phyloP scores from a whole-genome alignment of 768 basidiomycete species.

The Mycena kentingensis region DNA sequence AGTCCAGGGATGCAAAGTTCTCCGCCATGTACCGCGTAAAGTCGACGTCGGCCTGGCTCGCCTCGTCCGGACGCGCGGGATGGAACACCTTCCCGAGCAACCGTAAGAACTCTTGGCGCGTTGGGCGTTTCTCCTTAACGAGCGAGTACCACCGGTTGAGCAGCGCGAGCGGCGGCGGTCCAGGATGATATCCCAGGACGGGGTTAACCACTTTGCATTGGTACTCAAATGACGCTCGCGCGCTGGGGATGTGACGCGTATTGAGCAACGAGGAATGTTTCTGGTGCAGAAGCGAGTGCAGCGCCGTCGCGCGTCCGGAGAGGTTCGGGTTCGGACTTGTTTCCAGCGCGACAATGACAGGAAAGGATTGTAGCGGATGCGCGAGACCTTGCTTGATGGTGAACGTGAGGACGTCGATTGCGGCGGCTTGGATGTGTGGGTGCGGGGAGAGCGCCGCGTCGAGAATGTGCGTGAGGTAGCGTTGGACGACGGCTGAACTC shows the following conservation, averaged over 20 bases:
- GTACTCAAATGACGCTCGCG: constrained; percentile 80
- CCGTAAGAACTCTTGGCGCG: constrained; percentile 86
- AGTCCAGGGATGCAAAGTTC: constrained; percentile 89
- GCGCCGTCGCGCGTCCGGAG: constrained; percentile 72
- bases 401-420: constrained; percentile 89
- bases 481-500: constrained; percentile 91
- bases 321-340: constrained; percentile 66
- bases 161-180: constrained; percentile 75
- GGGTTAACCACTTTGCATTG: constrained; percentile 56
- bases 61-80: constrained; percentile 56
- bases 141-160: constrained; percentile 90
- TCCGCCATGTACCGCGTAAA: constrained; percentile 94
- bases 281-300: constrained; percentile 80
- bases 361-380: constrained; percentile 94
- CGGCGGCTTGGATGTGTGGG: constrained; percentile 71
- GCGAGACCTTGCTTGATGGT: constrained; percentile 95
- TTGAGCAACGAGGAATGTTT: constrained; percentile 92
- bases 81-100: constrained; percentile 83
- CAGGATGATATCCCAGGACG: constrained; percentile 29
- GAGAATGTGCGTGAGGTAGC: constrained; percentile 82
- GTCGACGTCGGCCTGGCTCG: constrained; percentile 78
- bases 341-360: constrained; percentile 91
- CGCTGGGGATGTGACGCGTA: constrained; percentile 79
- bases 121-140: constrained; percentile 85
- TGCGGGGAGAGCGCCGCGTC: constrained; percentile 76